phyloP scores from a whole-genome alignment of 371 early-diverging fungal genomes.

The Mucor circinelloides region DNA sequence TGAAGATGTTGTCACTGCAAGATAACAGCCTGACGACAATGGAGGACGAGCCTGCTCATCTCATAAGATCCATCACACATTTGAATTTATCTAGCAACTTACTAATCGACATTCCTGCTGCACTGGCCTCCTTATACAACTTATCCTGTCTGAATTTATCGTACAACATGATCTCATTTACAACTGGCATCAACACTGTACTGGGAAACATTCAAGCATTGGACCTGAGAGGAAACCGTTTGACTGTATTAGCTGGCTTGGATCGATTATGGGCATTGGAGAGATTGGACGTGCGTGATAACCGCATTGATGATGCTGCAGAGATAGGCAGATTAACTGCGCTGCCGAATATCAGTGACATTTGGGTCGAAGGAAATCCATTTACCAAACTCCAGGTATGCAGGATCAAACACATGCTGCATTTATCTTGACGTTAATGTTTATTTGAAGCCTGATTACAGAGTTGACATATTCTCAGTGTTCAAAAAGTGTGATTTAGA shows the following conservation, averaged over 20 bases:
- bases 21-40: slow-evolving; percentile 64
- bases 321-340: slow-evolving; percentile 61
- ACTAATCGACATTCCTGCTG: slow-evolving; percentile 62
- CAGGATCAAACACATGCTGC: too few species aligned
- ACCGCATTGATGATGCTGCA: slow-evolving; percentile 60
- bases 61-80: slow-evolving; percentile 53
- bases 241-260: slow-evolving; percentile 66
- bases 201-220: slow-evolving; percentile 70
- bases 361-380: slow-evolving; percentile 67
- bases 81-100: slow-evolving; percentile 70
- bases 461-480: slow-evolving; percentile 55
- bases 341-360: slow-evolving; percentile 59
- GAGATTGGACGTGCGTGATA: slow-evolving; percentile 68
- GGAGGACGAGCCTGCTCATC: slow-evolving; percentile 43
- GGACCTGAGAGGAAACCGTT: slow-evolving; percentile 66
- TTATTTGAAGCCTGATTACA: slow-evolving; percentile 51
- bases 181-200: slow-evolving; percentile 63
- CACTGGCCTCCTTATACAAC: slow-evolving; percentile 58
- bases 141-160: slow-evolving; percentile 64
- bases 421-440: neutral
- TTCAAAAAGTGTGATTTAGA: slow-evolving; percentile 55
- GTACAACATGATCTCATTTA: slow-evolving; percentile 65
- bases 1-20: slow-evolving; percentile 56
- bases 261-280: slow-evolving; percentile 75
- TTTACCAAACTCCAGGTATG: slow-evolving; percentile 61